Percentiles rank a stretch among this genome's conserved stretches.
Conservation (phyloP, 2,329 filamentous ascomycete species). For the Myriosclerotinia duriaeana region DNA sequence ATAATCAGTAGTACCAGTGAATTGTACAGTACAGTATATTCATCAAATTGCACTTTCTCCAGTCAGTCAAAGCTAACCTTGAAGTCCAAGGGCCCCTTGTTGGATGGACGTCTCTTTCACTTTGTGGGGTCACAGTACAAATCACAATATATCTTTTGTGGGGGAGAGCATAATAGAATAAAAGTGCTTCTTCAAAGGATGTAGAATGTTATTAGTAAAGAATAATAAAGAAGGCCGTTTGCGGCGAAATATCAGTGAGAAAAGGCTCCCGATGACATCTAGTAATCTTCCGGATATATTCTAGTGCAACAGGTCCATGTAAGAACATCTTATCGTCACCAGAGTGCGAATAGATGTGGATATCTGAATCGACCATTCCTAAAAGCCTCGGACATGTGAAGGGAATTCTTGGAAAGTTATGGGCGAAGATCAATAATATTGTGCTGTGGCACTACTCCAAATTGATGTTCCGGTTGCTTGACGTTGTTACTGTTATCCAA, state of each 20-base stretch:
- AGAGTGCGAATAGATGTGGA: neutral
- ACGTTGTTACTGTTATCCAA: neutral
- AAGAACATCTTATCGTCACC: neutral
- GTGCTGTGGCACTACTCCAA: neutral
- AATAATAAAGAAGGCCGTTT: neutral
- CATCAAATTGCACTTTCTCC: neutral
- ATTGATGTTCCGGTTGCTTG: neutral
- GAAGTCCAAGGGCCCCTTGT: neutral
- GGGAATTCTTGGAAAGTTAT: neutral
- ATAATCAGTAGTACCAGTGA: too few relatives aligned
- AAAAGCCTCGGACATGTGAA: neutral
- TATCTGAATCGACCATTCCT: neutral
- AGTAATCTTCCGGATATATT: neutral
- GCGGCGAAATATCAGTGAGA: neutral
- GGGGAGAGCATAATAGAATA: neutral
- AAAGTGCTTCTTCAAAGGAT: conserved; percentile 1
- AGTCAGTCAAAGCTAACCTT: neutral
- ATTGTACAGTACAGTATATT: too few relatives aligned
- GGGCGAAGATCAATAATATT: neutral
- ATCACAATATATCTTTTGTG: neutral
- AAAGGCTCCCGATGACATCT: neutral
- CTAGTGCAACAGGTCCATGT: neutral
- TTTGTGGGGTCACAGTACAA: conserved; percentile 10
- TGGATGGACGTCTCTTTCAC: conserved; percentile 13
- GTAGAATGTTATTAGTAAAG: neutral